phyloP scores from a whole-genome alignment of 345 rosid species.

The Melaleuca alternifolia region DNA sequence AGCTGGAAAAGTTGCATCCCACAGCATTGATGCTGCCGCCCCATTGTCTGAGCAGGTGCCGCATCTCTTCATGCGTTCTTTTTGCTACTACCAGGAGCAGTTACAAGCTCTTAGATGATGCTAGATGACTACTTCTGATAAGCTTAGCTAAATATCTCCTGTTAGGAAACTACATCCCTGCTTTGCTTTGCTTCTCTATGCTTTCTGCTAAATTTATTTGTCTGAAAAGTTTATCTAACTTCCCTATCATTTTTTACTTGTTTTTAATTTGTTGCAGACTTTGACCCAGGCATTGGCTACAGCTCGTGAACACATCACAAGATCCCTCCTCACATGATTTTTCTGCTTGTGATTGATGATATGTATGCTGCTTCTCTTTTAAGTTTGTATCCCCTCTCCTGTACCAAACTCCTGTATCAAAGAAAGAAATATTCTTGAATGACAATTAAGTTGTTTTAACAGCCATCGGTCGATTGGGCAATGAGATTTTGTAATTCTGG shows the following conservation, averaged over 20 bases:
- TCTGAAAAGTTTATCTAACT: background rate
- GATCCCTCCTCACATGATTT: conserved; percentile 41
- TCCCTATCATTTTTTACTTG: background rate
- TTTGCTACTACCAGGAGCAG: background rate
- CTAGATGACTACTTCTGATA: background rate
- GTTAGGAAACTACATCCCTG: background rate
- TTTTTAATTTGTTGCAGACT: conserved; percentile 24
- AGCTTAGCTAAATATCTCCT: background rate
- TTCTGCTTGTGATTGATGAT: background rate
- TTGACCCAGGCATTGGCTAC: conserved; percentile 53
- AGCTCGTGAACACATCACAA: conserved; percentile 58
- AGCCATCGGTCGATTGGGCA: background rate
- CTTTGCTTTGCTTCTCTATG: background rate
- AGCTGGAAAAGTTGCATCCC: conserved; percentile 82
- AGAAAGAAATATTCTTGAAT: background rate
- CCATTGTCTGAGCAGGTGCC: conserved; percentile 87
- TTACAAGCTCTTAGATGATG: background rate
- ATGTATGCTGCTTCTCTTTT: background rate
- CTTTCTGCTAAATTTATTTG: background rate
- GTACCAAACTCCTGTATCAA: too few species aligned
- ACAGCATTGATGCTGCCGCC: conserved; percentile 62
- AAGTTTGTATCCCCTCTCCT: background rate
- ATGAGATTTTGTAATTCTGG: background rate
- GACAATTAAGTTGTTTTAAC: background rate
- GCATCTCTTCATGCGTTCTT: background rate